Conservation (phyloP, 768 basidiomycete species). For the Rhodotorula diobovata region DNA sequence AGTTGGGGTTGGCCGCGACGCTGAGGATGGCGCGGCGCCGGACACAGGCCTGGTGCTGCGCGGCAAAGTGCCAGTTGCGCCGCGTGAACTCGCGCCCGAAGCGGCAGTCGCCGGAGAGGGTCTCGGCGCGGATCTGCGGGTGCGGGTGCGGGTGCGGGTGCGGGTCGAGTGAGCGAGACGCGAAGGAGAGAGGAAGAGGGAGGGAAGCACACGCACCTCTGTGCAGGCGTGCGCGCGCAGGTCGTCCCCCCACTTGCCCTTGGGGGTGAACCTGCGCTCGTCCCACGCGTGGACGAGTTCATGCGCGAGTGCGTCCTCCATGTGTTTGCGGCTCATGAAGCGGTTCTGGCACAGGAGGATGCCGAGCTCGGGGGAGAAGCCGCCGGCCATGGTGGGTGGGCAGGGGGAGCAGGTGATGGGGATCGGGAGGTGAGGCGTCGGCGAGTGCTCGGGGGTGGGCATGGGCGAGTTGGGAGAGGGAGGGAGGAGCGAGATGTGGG, state of each 20-base stretch:
- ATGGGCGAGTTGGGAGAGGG: slow-evolving; percentile 46
- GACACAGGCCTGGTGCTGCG: slow-evolving; percentile 95
- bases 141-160: neutral
- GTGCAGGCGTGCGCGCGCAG: slow-evolving; percentile 92
- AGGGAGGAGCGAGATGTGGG: slow-evolving; percentile 65
- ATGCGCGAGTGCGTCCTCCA: slow-evolving; percentile 89
- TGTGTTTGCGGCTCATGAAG: slow-evolving; percentile 72
- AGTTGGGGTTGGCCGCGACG: slow-evolving; percentile 72
- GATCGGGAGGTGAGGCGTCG: slow-evolving; percentile 55
- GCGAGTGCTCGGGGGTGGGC: slow-evolving; percentile 34
- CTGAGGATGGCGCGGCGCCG: slow-evolving; percentile 79
- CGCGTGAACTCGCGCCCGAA: slow-evolving; percentile 75
- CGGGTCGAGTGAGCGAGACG: too few relatives aligned
- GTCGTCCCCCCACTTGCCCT: slow-evolving; percentile 77
- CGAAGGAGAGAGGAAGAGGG: neutral
- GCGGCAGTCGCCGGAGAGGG: slow-evolving; percentile 85
- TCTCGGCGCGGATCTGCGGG: slow-evolving; percentile 85
- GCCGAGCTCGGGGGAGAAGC: slow-evolving; percentile 72
- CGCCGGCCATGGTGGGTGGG: slow-evolving; percentile 66
- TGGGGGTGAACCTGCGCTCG: slow-evolving; percentile 71
- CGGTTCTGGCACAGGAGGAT: slow-evolving; percentile 81
- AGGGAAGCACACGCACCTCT: slow-evolving; percentile 60
- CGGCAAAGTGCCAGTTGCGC: slow-evolving; percentile 73
- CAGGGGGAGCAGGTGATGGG: slow-evolving; percentile 84
- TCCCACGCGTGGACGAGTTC: slow-evolving; percentile 95